Evolutionary conservation across 164 flowering plant genomes (phyloP), one percentile per base, ranked within the genome.

Genomic region (Nymphaea colorata): DNA sequence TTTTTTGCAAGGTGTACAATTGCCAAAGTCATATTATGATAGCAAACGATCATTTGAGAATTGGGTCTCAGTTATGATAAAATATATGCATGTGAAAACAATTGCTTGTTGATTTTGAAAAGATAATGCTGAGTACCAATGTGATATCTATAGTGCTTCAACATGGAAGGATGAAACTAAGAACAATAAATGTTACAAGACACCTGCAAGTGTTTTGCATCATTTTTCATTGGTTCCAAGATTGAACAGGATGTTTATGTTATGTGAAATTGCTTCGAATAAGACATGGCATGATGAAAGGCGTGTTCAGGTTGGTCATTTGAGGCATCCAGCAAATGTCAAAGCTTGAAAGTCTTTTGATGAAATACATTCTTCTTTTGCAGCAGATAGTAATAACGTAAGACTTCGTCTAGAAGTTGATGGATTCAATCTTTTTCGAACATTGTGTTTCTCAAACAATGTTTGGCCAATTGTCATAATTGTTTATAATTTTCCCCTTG

Each of bases 231-330:
- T 59, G 5, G 59, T 12, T 5, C 63, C 47, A 59, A 67, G 69
- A 15, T 18, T 67, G 6, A 44, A 59, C 6, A 64, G 71, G 16
- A 42, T 68, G 7, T 73, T 41, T 41, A 73, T 68, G 18, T 44
- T 67, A 1, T 15, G 0, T 4, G 59, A 68, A 17, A 73, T 41
- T 3, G 25, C 68, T 5, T 5, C 18, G 1, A 3, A 12, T 0
- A 73, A 63, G 68, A 55, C 59, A 41, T 72, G 75, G 64, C 44
- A 59, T 36, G 17, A 62, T 41, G 43, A 5, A 18, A 65, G 60
- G 10, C 51, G 45, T 25, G 25, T 6, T 4, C 41, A 65, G 8
- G 65, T 44, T 42, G 68, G 44, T 3, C 3, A 42, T 3, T 2
- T 43, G 17, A 65, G 69, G 60, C 75, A n/a, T n/a, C n/a, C n/a